Base-by-base conservation (phyloP, 441 rosid genomes). In the Bocquillonia castaneifolia region DNA sequence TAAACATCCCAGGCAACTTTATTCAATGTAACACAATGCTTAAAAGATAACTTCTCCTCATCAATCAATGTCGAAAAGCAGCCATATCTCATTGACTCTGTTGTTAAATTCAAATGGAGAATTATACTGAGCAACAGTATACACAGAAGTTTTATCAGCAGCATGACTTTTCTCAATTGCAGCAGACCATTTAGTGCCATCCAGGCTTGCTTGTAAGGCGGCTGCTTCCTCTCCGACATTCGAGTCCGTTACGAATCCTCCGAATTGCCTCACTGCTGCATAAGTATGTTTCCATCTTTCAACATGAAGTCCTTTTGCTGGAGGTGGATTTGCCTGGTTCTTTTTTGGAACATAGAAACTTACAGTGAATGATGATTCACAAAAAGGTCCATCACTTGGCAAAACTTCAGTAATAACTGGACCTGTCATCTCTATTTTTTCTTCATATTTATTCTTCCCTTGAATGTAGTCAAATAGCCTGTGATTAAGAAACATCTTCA, bases 381-480 rank as follows among this genome's bases (percentile, higher is more conserved):
- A 93, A 44, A 93, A 76, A 0, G 96, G 96, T 40, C 96, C 97
- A 17, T 93, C 91, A 37, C 97, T 87, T 22, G 96, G 96, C 42
- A 71, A 69, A 23, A 89, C 90, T 75, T 89, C 77, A 14, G 85
- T 53, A 31, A 91, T 75, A 3, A 93, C 96, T 1, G 97, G 97
- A 55, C 79, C 94, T n/a, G 97, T 91, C 97, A 93, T 93, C 77
- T 89, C 97, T 40, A 89, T 85, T 66, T 79, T 73, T 66, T 84
- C 73, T 8, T 70, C 59, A 63, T 84, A 82, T 14, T 66, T 61
- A 74, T 93, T 91, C 80, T 85, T 86, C 70, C 97, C 98, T 53
- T 86, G 93, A 31, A 93, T 93, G 85, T 91, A 91, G 55, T 80
- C 84, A 39, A 93, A 91, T 74, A 91, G 72, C 77, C 98, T 93